Evolutionary conservation across 2,329 filamentous ascomycete species (phyloP).

Genomic region (Chaetomium sp.): DNA sequence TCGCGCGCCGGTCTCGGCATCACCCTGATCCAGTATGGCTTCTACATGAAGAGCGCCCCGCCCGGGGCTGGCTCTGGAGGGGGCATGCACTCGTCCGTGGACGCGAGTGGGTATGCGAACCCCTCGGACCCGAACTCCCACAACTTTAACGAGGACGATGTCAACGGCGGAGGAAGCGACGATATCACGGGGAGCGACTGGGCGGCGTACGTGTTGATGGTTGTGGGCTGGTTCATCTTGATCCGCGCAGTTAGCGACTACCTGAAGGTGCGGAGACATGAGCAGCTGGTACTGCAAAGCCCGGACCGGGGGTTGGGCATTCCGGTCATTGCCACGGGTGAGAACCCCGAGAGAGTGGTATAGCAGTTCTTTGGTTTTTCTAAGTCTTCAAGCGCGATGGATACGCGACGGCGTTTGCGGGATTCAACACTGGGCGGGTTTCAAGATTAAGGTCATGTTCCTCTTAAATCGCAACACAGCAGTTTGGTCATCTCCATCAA

Average conservation of each 20-base stretch:
- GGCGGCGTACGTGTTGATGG: conserved; percentile 92
- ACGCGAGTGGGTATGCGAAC: conserved; percentile 62
- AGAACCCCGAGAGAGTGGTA: conserved; percentile 75
- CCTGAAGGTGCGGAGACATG: conserved; percentile 81
- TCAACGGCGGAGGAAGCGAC: conserved; percentile 48
- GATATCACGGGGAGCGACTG: conserved; percentile 77
- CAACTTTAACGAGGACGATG: conserved; percentile 76
- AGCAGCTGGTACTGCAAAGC: conserved; percentile 89
- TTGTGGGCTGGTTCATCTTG: conserved; percentile 96
- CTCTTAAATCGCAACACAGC: conserved; percentile 2
- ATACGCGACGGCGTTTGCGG: conserved; percentile 10
- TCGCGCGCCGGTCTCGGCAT: conserved; percentile 92
- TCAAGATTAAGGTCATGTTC: background rate
- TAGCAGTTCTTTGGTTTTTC: conserved; percentile 44
- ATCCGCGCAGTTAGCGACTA: conserved; percentile 94
- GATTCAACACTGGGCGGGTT: background rate
- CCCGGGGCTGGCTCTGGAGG: conserved; percentile 43
- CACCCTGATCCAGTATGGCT: conserved; percentile 93
- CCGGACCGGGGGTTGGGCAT: conserved; percentile 84
- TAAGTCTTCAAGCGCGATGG: background rate
- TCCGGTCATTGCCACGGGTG: conserved; percentile 83
- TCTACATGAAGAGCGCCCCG: conserved; percentile 77
- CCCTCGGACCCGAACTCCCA: conserved; percentile 89
- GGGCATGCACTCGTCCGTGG: conserved; percentile 43
- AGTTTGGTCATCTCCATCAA: background rate